Percentiles rank a stretch among this genome's conserved stretches.
Evolutionary conservation across 2,329 filamentous ascomycete genomes (phyloP).

Genomic region (Trichophyton verrucosum): DNA sequence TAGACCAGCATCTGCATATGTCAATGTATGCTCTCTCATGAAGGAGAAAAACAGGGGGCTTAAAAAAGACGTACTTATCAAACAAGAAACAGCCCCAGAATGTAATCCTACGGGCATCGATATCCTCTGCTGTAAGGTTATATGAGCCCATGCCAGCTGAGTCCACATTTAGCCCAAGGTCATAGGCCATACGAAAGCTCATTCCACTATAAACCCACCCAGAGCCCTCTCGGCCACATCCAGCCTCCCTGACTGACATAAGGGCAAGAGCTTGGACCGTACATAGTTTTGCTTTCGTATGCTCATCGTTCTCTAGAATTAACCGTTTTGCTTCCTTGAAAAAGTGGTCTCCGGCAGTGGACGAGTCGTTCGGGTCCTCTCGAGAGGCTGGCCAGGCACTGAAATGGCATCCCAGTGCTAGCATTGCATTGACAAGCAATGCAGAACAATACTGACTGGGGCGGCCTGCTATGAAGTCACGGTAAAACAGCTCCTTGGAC

Average conservation of each 20-base stretch:
- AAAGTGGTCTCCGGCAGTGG: constrained; percentile 89
- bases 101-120: constrained; percentile 79
- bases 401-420: constrained; percentile 88
- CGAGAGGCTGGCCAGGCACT: constrained; percentile 63
- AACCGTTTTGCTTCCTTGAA: constrained; percentile 86
- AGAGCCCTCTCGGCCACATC: constrained; percentile 84
- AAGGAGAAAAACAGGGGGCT: background rate
- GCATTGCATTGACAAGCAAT: constrained; percentile 82
- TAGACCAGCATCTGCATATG: constrained; percentile 66
- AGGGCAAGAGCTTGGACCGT: constrained; percentile 88
- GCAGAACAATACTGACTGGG: constrained; percentile 72
- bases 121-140: constrained; percentile 65
- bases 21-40: background rate
- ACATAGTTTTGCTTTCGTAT: constrained; percentile 74
- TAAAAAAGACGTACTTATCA: constrained; percentile 54
- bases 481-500: constrained; percentile 73
- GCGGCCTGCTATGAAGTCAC: constrained; percentile 64
- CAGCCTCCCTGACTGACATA: constrained; percentile 93
- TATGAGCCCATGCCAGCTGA: constrained; percentile 50
- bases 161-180: constrained; percentile 83
- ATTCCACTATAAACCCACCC: constrained; percentile 98
- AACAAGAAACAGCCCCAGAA: constrained; percentile 99
- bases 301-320: constrained; percentile 82
- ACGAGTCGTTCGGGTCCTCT: constrained; percentile 57
- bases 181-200: constrained; percentile 94